Evolutionary conservation across 352 stramenopile species (phyloP).

Genomic region (Pythium sp.): DNA sequence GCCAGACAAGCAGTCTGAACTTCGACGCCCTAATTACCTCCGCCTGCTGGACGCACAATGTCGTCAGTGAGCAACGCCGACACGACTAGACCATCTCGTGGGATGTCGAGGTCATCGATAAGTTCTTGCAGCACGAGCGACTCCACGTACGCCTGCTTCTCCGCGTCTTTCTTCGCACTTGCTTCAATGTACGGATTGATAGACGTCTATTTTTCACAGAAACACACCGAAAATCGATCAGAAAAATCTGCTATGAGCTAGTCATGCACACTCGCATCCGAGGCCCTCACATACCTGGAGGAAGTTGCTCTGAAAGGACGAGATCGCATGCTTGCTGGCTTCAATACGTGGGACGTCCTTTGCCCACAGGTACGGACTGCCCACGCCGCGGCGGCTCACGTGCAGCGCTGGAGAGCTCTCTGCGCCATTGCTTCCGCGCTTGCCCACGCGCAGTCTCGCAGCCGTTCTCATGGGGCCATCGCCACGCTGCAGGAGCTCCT

Average conservation of each 20-base stretch:
- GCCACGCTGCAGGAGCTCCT: constrained; percentile 38
- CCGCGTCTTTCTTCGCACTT: constrained; percentile 14
- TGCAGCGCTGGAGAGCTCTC: constrained; percentile 18
- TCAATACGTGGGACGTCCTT: constrained; percentile 74
- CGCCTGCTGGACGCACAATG: constrained; percentile 31
- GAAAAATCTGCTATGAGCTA: background rate
- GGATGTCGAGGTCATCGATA: constrained; percentile 55
- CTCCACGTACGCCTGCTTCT: constrained; percentile 73
- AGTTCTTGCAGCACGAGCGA: constrained; percentile 64
- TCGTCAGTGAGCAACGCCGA: constrained; percentile 56
- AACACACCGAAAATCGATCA: background rate
- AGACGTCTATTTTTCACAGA: constrained; percentile 25
- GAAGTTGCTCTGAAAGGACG: constrained; percentile 55
- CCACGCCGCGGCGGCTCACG: constrained; percentile 44
- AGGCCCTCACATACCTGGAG: constrained; percentile 27
- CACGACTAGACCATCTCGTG: constrained; percentile 59
- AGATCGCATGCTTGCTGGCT: constrained; percentile 37
- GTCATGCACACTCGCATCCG: background rate
- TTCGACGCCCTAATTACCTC: constrained; percentile 13
- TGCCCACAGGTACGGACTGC: constrained; percentile 60
- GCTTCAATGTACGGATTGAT: constrained; percentile 46
- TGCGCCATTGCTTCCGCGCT: constrained; percentile 19
- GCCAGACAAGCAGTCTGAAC: background rate
- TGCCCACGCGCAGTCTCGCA: constrained; percentile 35
- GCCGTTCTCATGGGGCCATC: constrained; percentile 10